phyloP scores from a whole-genome alignment of 2,329 filamentous ascomycete species.

The Trichoderma afroharzianum region DNA sequence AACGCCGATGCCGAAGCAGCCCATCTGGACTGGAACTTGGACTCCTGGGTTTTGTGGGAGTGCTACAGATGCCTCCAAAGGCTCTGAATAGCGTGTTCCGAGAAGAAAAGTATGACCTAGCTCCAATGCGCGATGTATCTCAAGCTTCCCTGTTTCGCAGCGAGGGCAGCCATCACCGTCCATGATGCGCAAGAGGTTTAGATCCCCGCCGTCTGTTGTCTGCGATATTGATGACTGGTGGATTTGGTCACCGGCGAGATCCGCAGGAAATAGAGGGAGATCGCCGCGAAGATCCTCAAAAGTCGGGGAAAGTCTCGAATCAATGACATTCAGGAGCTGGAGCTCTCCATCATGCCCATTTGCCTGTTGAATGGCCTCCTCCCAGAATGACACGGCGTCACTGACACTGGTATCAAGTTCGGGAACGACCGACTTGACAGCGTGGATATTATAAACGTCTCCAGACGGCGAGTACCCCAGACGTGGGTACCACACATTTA shows the following conservation, averaged over 20 bases:
- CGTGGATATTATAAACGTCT: constrained; percentile 47
- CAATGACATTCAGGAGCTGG: constrained; percentile 35
- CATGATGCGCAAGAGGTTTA: constrained; percentile 63
- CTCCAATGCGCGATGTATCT: constrained; percentile 73
- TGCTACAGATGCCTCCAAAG: constrained; percentile 63
- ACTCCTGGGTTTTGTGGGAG: constrained; percentile 28
- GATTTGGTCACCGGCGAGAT: constrained; percentile 10
- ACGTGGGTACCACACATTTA: constrained; percentile 66
- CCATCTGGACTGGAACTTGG: constrained; percentile 73
- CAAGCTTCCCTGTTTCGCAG: constrained; percentile 62
- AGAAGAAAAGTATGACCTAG: constrained; percentile 94
- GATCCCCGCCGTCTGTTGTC: constrained; percentile 33
- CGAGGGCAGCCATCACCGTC: constrained; percentile 69
- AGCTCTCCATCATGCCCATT: background rate
- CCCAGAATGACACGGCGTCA: constrained; percentile 53
- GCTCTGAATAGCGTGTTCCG: constrained; percentile 79
- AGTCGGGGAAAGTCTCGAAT: constrained; percentile 28
- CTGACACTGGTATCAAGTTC: constrained; percentile 70
- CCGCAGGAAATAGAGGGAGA: constrained; percentile 27
- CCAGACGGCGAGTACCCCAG: constrained; percentile 25
- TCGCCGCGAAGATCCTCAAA: constrained; percentile 25
- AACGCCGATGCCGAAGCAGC: constrained; percentile 92
- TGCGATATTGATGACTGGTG: constrained; percentile 26
- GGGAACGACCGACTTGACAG: constrained; percentile 62
- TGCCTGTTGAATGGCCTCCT: constrained; percentile 29